Percentiles rank a stretch among this genome's conserved stretches.
These are phyloP conservation scores for Agastache rugosa DNA, from an alignment of 257 asterid genomes.

Conservation along the genomic window DNA sequence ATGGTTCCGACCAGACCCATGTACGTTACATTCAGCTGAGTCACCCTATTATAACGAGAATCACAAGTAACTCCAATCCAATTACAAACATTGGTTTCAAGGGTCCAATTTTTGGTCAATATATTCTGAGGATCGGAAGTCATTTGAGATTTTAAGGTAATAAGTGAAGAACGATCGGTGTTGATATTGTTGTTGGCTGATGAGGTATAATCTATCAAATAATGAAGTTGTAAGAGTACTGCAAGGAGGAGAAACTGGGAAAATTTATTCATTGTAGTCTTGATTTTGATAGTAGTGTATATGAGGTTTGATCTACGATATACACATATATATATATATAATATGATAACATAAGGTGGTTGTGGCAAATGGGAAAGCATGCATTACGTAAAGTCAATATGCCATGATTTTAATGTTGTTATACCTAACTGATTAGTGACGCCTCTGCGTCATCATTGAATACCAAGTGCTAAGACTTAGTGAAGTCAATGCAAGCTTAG, in stretches of 20 bases:
- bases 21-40: neutral
- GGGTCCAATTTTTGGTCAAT: neutral
- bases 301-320: neutral
- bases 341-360: too few relatives aligned
- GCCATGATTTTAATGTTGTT: too few relatives aligned
- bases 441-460: too few relatives aligned
- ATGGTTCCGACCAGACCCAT: neutral
- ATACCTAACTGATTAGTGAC: too few relatives aligned
- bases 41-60: neutral
- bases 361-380: too few relatives aligned
- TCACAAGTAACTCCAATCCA: constrained; percentile 25
- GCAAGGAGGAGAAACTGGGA: neutral
- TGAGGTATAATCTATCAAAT: neutral
- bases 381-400: too few relatives aligned
- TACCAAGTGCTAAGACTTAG: too few relatives aligned
- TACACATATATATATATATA: neutral
- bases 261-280: neutral
- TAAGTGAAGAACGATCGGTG: constrained; percentile 16
- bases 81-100: neutral
- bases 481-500: too few relatives aligned
- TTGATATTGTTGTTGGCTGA: neutral
- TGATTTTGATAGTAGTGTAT: neutral
- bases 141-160: constrained; percentile 14
- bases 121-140: constrained; percentile 11
- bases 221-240: neutral